phyloP scores from a whole-genome alignment of 2,329 filamentous ascomycete species.

The Akanthomyces lecanii region DNA sequence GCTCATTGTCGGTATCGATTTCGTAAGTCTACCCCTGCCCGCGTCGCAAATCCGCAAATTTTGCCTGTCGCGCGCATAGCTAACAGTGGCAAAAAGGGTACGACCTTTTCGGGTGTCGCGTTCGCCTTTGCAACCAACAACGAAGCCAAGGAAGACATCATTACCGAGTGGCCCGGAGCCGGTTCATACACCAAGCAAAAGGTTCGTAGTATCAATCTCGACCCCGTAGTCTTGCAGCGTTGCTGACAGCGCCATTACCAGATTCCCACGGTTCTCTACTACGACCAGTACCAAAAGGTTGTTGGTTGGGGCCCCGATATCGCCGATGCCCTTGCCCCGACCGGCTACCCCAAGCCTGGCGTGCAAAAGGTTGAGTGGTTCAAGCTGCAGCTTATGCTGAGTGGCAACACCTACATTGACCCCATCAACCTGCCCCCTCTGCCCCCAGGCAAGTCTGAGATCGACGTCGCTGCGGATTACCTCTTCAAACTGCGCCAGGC shows the following conservation, averaged over 20 bases:
- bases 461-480: constrained; percentile 98
- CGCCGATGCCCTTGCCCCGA: constrained; percentile 90
- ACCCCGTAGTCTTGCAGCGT: not conserved
- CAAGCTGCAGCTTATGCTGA: constrained; percentile 98
- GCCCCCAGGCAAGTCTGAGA: constrained; percentile 95
- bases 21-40: constrained; percentile 55
- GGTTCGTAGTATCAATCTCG: constrained; percentile 43
- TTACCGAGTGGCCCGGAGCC: constrained; percentile 97
- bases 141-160: constrained; percentile 96
- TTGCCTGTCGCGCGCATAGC: not conserved
- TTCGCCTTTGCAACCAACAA: constrained; percentile 97
- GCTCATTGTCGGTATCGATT: constrained; percentile 97
- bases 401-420: constrained; percentile 98
- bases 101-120: constrained; percentile 95
- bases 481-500: constrained; percentile 97
- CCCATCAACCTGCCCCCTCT: constrained; percentile 97
- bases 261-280: constrained; percentile 99
- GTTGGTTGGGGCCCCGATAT: constrained; percentile 99
- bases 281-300: constrained; percentile 98
- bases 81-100: constrained; percentile 57
- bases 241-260: constrained; percentile 33
- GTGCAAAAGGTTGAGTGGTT: constrained; percentile 99
- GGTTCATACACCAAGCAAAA: constrained; percentile 99
- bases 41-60: not conserved
- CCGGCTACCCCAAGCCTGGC: constrained; percentile 93